A percentile compares a stretch with the other conserved stretches of the same genome.
These are phyloP conservation scores for Trichoderma arundinaceum DNA, from an alignment of 2,329 filamentous ascomycete genomes.

Conservation along the genomic window DNA sequence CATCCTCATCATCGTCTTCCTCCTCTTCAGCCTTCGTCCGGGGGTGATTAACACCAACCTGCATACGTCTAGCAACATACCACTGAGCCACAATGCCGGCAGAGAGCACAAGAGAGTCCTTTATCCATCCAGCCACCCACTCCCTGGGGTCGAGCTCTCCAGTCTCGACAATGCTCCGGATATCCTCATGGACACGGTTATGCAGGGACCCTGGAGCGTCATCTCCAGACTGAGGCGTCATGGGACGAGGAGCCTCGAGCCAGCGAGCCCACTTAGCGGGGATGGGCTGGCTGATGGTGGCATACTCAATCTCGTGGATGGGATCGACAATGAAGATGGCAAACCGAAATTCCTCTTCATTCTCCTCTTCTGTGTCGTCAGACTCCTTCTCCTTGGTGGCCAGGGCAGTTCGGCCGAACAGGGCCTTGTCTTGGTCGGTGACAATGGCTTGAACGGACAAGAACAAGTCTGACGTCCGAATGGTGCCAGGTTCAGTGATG, in stretches of 20 bases:
- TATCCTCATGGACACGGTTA: conserved; percentile 72
- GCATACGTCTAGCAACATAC: conserved; percentile 95
- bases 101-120: conserved; percentile 78
- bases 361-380: conserved; percentile 56
- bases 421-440: conserved; percentile 64
- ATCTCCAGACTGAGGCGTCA: conserved; percentile 60
- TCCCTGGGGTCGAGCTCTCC: conserved; percentile 87
- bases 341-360: conserved; percentile 68
- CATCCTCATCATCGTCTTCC: conserved; percentile 1
- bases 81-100: conserved; percentile 89
- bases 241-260: conserved; percentile 76
- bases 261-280: conserved; percentile 88
- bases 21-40: conserved; percentile 45
- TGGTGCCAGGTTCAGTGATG: conserved; percentile 83
- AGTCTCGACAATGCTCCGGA: conserved; percentile 78
- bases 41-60: conserved; percentile 81
- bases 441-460: conserved; percentile 88
- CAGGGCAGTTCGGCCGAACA: conserved; percentile 68
- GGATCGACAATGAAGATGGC: conserved; percentile 85
- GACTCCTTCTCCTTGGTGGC: conserved; percentile 61
- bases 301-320: conserved; percentile 87
- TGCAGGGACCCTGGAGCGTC: conserved; percentile 49
- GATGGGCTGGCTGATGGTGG: conserved; percentile 79
- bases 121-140: conserved; percentile 97
- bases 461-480: conserved; percentile 93